phyloP scores from a whole-genome alignment of 2,329 filamentous ascomycete genomes.

The Cercospora sp. region DNA sequence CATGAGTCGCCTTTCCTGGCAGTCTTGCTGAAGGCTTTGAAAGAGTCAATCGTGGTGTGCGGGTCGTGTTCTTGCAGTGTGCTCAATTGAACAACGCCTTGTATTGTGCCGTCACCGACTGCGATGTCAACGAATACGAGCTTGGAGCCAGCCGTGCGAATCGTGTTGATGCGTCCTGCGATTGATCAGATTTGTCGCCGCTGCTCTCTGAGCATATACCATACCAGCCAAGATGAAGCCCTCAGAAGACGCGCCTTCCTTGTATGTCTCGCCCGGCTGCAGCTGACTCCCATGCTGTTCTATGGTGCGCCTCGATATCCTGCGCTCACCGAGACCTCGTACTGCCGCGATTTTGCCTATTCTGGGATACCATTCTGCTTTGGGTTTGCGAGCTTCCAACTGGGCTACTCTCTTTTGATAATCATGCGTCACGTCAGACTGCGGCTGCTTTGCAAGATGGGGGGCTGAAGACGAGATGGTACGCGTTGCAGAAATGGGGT shows the following conservation, averaged over 20 bases:
- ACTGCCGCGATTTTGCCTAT: constrained; percentile 27
- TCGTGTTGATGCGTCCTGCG: constrained; percentile 70
- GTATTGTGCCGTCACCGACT: constrained; percentile 70
- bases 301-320: constrained; percentile 7
- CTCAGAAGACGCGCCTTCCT: background rate
- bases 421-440: constrained; percentile 38
- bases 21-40: constrained; percentile 63
- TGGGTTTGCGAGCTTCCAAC: constrained; percentile 51
- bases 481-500: constrained; percentile 39
- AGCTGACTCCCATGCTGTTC: constrained; percentile 2
- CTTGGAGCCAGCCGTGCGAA: constrained; percentile 71
- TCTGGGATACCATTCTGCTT: constrained; percentile 60
- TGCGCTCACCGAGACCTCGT: background rate
- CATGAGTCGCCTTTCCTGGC: constrained; percentile 81
- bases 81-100: constrained; percentile 72
- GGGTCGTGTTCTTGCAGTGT: constrained; percentile 44
- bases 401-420: constrained; percentile 56
- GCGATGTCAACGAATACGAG: constrained; percentile 82
- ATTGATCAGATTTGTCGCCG: constrained; percentile 1
- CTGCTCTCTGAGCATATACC: background rate
- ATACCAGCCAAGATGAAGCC: constrained; percentile 4
- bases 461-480: constrained; percentile 46
- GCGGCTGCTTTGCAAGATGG: constrained; percentile 9
- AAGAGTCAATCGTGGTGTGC: constrained; percentile 45
- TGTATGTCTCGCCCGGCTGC: constrained; percentile 18